phyloP scores from a whole-genome alignment of 768 basidiomycete species.

The Mycena vitilis region DNA sequence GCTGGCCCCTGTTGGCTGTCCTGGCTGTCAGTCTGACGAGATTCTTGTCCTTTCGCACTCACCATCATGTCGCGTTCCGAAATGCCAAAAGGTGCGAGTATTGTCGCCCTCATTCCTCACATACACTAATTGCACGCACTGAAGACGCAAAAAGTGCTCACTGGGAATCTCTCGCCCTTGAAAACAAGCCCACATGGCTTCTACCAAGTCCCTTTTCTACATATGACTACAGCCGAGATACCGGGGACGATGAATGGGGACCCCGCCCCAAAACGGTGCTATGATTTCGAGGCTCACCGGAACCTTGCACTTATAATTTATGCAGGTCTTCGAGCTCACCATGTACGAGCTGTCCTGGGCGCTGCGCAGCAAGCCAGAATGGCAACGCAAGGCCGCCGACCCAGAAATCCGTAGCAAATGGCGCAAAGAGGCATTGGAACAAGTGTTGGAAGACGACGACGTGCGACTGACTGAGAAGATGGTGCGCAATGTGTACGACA shows the following conservation, averaged over 20 bases:
- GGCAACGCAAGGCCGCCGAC: slow-evolving; percentile 21
- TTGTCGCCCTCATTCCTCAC: neutral
- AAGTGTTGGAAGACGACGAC: neutral
- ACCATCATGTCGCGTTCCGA: slow-evolving; percentile 1
- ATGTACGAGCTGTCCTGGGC: slow-evolving; percentile 28
- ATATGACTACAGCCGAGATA: neutral
- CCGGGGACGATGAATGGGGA: slow-evolving; percentile 1
- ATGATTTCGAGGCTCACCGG: neutral
- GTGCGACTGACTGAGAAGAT: slow-evolving; percentile 17
- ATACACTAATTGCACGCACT: neutral
- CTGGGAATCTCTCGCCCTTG: neutral
- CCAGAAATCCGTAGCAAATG: slow-evolving; percentile 30
- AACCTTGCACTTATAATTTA: slow-evolving; percentile 31
- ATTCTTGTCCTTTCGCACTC: neutral
- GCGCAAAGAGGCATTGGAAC: slow-evolving; percentile 26
- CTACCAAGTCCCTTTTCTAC: slow-evolving; percentile 9
- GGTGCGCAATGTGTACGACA: slow-evolving; percentile 1
- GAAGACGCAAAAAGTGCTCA: neutral
- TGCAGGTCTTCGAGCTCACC: slow-evolving; percentile 12
- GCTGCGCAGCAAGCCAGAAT: slow-evolving; percentile 23
- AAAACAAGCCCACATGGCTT: slow-evolving; percentile 16
- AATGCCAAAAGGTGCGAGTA: neutral
- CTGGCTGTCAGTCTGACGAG: too few relatives aligned
- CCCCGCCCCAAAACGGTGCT: slow-evolving; percentile 20
- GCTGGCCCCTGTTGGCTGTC: too few relatives aligned